Evolutionary conservation across 1,284 basidiomycete species (phyloP), one percentile per base, ranked within the genome.

Genomic region (Phlebopus sp.): DNA sequence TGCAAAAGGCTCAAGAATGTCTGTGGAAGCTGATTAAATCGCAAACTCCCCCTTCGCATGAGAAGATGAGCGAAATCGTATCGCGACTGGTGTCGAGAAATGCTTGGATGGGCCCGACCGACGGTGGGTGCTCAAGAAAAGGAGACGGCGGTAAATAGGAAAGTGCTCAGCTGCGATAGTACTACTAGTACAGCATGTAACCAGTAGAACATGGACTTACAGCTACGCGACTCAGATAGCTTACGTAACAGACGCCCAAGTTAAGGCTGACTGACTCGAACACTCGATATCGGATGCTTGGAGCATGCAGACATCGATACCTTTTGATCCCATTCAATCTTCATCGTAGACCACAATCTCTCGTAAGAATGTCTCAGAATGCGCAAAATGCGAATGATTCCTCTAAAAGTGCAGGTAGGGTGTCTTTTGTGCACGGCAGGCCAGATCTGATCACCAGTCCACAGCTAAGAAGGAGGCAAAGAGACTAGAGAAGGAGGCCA

Each of bases 401-500:
- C 3, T 68, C 69, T 1, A 70, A 70, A 47, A 71, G 46, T 49
- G 63, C 70, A 51, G 69, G 69, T 58, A 39, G 40, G n/a, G 60
- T 34, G 15, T n/a, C 10, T 6, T 13, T 31, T 21, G 30, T 19
- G 42, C n/a, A 15, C 31, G 7, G 2, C 5, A 5, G 4, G 25
- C 8, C 6, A 1, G 27, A 15, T 6, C 8, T 49, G n/a, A n/a
- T 60, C 8, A 63, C 31, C 6, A 17, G 19, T 32, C 11, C 25
- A 25, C 50, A 79, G 81, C 77, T 1, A 89, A 87, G 69, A 93
- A 92, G 66, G 88, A 91, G 59, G 84, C 78, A 5, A 78, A 81
- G 59, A 67, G 80, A 11, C 64, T 86, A 30, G 86, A 87, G 62
- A 89, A 85, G 57, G 85, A 85, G 60, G 84, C 89, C 1, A 93